phyloP scores from a whole-genome alignment of 257 asterid species.

The Coffea canephora region DNA sequence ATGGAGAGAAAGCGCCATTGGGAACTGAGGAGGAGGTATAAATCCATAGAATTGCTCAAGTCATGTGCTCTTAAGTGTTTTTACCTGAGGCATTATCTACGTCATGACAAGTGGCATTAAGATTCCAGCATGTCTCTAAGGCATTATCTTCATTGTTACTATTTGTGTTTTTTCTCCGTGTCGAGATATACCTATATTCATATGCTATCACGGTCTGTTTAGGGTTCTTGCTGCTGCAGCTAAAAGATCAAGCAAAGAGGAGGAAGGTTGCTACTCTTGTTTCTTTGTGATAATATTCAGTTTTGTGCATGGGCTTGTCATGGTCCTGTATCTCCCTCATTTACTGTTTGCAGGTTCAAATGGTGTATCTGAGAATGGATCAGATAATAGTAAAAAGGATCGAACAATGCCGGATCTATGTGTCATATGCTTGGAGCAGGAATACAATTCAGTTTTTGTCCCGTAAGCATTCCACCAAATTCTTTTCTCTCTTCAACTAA shows the following conservation, averaged over 20 bases:
- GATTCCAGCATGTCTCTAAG: too few species aligned
- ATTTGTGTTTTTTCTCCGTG: background rate
- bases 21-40: conserved; percentile 82
- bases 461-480: conserved; percentile 60
- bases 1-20: conserved; percentile 88
- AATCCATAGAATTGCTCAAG: conserved; percentile 3
- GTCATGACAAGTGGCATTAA: background rate
- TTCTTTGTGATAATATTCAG: conserved; percentile 7
- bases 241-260: conserved; percentile 67
- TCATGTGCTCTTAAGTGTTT: background rate
- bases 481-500: background rate
- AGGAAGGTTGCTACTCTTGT: conserved; percentile 47
- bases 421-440: conserved; percentile 95
- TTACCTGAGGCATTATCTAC: too few species aligned
- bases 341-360: conserved; percentile 42
- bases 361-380: conserved; percentile 49
- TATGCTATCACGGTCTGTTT: conserved; percentile 15
- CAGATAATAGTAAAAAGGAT: conserved; percentile 51
- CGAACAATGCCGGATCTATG: conserved; percentile 73
- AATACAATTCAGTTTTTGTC: conserved; percentile 88
- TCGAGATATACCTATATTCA: background rate
- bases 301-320: background rate
- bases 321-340: conserved; percentile 12
- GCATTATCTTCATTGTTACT: background rate
- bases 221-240: conserved; percentile 95